Percentiles rank a stretch among this genome's conserved stretches.
phyloP scores from a whole-genome alignment of 1,284 basidiomycete species.

The Naganishia albida region DNA sequence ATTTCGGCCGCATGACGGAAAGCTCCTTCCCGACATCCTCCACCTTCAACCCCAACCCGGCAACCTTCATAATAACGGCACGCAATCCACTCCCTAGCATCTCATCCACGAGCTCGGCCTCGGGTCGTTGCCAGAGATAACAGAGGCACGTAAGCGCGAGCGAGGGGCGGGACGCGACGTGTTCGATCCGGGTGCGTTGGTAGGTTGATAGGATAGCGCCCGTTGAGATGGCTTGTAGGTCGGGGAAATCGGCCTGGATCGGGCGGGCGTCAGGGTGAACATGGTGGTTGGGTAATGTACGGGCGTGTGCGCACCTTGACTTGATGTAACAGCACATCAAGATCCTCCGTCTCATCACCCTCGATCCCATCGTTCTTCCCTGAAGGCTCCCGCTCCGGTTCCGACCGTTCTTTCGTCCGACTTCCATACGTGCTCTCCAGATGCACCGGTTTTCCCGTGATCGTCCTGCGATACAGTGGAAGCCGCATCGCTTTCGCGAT shows the following conservation, averaged over 20 bases:
- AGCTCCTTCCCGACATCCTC: conserved; percentile 80
- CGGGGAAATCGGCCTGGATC: conserved; percentile 71
- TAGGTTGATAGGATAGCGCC: conserved; percentile 98
- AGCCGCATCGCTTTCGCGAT: conserved; percentile 82
- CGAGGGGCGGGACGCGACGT: conserved; percentile 77
- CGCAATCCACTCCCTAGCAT: conserved; percentile 82
- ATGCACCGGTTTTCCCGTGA: conserved; percentile 77
- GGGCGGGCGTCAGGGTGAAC: too few relatives aligned
- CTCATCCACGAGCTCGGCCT: conserved; percentile 76
- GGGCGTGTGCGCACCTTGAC: conserved; percentile 67
- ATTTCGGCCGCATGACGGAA: conserved; percentile 59
- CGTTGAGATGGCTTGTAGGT: conserved; percentile 83
- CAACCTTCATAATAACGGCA: conserved; percentile 91
- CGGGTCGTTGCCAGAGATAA: conserved; percentile 93
- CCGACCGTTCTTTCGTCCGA: conserved; percentile 50
- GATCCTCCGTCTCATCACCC: conserved; percentile 96
- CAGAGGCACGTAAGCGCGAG: conserved; percentile 77
- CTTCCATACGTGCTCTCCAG: conserved; percentile 83
- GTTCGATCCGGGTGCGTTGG: conserved; percentile 93
- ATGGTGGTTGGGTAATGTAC: too few relatives aligned
- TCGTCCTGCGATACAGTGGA: conserved; percentile 79
- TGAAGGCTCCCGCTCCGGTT: conserved; percentile 13
- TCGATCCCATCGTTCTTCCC: conserved; percentile 58
- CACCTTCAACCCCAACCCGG: conserved; percentile 82
- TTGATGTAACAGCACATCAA: conserved; percentile 70